phyloP scores from a whole-genome alignment of 352 stramenopile species.

The Blastocystis sp. region DNA sequence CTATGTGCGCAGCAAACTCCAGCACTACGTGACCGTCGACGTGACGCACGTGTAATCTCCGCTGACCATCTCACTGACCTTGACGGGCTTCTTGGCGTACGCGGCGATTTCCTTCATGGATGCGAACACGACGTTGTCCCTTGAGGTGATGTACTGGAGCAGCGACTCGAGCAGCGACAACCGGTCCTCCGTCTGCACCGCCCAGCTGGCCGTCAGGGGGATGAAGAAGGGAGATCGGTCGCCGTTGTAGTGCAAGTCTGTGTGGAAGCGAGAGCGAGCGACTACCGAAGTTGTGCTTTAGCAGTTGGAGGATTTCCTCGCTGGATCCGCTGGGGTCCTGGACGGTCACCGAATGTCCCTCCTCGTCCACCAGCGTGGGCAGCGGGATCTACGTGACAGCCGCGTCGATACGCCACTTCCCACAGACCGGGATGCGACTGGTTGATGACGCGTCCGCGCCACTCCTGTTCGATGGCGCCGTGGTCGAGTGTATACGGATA shows the following conservation, averaged over 20 bases:
- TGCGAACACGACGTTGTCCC: not conserved
- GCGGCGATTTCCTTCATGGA: not conserved
- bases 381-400: not conserved
- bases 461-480: slow-evolving; percentile 21
- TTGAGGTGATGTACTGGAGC: not conserved
- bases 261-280: not conserved
- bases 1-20: not conserved
- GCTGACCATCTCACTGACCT: not conserved
- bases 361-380: not conserved
- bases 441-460: not conserved
- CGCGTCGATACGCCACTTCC: not conserved
- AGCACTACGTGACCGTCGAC: not conserved
- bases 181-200: not conserved
- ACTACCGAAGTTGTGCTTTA: slow-evolving; percentile 36
- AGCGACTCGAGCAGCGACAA: not conserved
- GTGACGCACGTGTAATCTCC: not conserved
- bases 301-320: not conserved
- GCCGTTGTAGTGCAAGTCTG: slow-evolving; percentile 45
- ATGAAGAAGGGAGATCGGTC: slow-evolving; percentile 25
- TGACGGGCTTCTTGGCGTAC: not conserved
- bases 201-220: slow-evolving; percentile 3
- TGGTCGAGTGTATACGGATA: slow-evolving; percentile 34
- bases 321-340: not conserved
- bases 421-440: not conserved
- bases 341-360: not conserved